These are phyloP conservation scores for Periconia macrospinosa DNA, from an alignment of 2,329 filamentous ascomycete genomes.

Conservation along the genomic window DNA sequence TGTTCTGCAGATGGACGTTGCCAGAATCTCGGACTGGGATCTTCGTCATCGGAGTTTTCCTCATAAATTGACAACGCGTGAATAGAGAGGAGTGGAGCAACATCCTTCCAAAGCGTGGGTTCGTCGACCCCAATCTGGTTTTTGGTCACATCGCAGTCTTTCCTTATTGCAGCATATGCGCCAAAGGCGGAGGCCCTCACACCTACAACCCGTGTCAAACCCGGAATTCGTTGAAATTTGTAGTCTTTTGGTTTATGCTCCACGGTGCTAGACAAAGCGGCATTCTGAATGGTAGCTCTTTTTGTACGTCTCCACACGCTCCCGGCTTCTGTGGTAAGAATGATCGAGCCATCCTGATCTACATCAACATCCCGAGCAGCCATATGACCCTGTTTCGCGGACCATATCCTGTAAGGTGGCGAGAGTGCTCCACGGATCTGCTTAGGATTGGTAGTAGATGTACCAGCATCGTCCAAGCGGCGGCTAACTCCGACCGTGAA, in stretches of 20 bases:
- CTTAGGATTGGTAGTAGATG: slow-evolving; percentile 87
- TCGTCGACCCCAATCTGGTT: slow-evolving; percentile 68
- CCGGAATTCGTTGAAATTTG: slow-evolving; percentile 90
- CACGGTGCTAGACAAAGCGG: slow-evolving; percentile 50
- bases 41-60: slow-evolving; percentile 47
- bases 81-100: slow-evolving; percentile 71
- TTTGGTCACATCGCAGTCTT: slow-evolving; percentile 79
- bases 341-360: slow-evolving; percentile 90
- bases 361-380: slow-evolving; percentile 85
- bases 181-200: slow-evolving; percentile 89
- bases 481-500: slow-evolving; percentile 80
- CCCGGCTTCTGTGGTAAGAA: slow-evolving; percentile 88
- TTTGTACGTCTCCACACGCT: slow-evolving; percentile 91
- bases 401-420: slow-evolving; percentile 81
- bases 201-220: slow-evolving; percentile 78
- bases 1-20: slow-evolving; percentile 52
- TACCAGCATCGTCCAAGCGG: slow-evolving; percentile 62
- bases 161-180: slow-evolving; percentile 83
- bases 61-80: slow-evolving; percentile 56
- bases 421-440: slow-evolving; percentile 86
- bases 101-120: slow-evolving; percentile 73
- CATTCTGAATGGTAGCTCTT: slow-evolving; percentile 76
- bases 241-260: slow-evolving; percentile 79
- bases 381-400: slow-evolving; percentile 78
- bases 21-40: slow-evolving; percentile 53